Evolutionary conservation across 345 rosid genomes (phyloP), one percentile per base, ranked within the genome.

Genomic region (Hevea brasiliensis): DNA sequence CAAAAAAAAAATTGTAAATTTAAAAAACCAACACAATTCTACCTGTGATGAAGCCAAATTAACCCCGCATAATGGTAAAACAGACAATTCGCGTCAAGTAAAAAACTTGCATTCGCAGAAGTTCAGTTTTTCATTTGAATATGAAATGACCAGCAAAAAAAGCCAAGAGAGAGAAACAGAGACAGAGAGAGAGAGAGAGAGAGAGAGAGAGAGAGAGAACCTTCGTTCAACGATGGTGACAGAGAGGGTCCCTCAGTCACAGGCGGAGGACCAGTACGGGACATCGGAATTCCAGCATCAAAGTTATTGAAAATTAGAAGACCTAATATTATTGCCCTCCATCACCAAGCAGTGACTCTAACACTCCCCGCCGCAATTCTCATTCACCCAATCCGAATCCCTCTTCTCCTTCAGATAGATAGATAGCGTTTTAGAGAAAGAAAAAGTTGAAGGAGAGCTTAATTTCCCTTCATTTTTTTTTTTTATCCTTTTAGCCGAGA

Each of bases 271-370:
- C 41, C 80, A 32, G 71, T 79, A 26, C 87, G 86, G 70, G 87
- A 79, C 89, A 89, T 90, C 60, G 90, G 87, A 83, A 86, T 87
- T 86, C 89, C 91, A 67, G 89, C 84, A 74, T 86, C 92, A 76
- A 87, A 88, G 67, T 90, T 93, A 93, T 93, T 68, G 79, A 71
- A 68, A 75, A 85, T 32, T 32, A 32, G 66, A 76, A 40, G 35
- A 57, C 29, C 24, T 6, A 24, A 8, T 21, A 60, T 10, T 64
- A 74, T 77, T 79, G 27, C 77, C 80, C 77, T 81, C 83, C 84
- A 77, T 80, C 86, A 85, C 80, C 81, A 77, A 70, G 44, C 71
- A 14, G 74, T 80, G 74, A 81, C 82, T 77, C 71, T 23, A 50
- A 44, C 41, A 26, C 51, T 71, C 68, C 58, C 72, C 14, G 35